A percentile compares a stretch with the other conserved stretches of the same genome.
Conservation (phyloP, 495 filamentous ascomycete genomes). For the Neurospora sp. region DNA sequence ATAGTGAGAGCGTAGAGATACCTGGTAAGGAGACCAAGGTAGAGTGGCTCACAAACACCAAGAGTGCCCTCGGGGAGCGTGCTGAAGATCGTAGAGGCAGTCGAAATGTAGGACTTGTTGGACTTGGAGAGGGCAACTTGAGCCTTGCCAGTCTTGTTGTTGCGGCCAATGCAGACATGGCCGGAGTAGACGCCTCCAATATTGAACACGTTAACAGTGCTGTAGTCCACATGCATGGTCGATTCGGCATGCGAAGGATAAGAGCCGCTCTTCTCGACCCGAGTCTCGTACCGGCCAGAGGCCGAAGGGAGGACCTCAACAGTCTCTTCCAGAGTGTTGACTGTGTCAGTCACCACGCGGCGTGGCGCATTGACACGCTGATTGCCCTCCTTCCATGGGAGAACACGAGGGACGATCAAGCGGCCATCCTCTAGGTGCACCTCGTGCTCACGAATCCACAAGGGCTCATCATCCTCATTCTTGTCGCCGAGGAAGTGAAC, state of each 20-base stretch:
- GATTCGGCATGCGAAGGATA: not conserved
- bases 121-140: conserved; percentile 20
- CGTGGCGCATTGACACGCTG: conserved; percentile 28
- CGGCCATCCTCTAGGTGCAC: conserved; percentile 22
- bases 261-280: not conserved
- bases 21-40: conserved; percentile 14
- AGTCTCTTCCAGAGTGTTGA: conserved; percentile 19
- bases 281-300: conserved; percentile 11
- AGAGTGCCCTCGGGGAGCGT: not conserved
- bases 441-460: conserved; percentile 29
- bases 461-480: not conserved
- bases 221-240: conserved; percentile 28
- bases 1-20: conserved; percentile 17
- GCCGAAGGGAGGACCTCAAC: conserved; percentile 17
- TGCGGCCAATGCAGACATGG: conserved; percentile 25
- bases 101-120: conserved; percentile 23
- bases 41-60: not conserved
- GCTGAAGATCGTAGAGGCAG: not conserved
- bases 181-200: not conserved
- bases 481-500: not conserved
- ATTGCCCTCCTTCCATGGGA: conserved; percentile 29
- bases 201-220: conserved; percentile 19
- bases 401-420: conserved; percentile 26
- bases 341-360: conserved; percentile 19
- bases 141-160: conserved; percentile 9